Percentiles rank a stretch among this genome's conserved stretches.
phyloP scores from a whole-genome alignment of 1,139 yeast genomes.

The Suhomyces maxii region DNA sequence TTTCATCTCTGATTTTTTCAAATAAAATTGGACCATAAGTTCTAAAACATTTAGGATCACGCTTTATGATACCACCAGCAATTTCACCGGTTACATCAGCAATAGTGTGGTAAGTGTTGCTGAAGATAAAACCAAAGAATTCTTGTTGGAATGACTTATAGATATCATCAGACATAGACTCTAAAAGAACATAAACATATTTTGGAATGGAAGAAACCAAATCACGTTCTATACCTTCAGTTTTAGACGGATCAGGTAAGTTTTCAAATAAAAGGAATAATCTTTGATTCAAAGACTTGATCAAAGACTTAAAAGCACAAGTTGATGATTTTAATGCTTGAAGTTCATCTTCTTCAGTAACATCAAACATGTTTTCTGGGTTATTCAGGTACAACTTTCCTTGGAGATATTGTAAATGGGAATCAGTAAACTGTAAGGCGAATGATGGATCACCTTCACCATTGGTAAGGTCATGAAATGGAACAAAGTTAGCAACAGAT shows the following conservation, averaged over 20 bases:
- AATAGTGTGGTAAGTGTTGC: constrained; percentile 62
- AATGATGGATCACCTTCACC: constrained; percentile 50
- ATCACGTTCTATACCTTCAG: constrained; percentile 49
- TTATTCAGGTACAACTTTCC: constrained; percentile 26
- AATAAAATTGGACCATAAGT: constrained; percentile 47
- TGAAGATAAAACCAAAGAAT: constrained; percentile 56
- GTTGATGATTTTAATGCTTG: constrained; percentile 74
- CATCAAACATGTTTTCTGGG: constrained; percentile 19
- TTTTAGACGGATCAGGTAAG: constrained; percentile 61
- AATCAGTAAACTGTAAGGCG: constrained; percentile 73
- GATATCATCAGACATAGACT: constrained; percentile 67
- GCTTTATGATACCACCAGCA: constrained; percentile 65
- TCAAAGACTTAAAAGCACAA: constrained; percentile 63
- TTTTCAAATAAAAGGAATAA: constrained; percentile 71
- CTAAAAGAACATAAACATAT: constrained; percentile 64
- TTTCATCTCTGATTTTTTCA: constrained; percentile 62
- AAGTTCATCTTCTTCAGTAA: constrained; percentile 47
- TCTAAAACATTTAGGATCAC: constrained; percentile 54
- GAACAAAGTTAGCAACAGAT: constrained; percentile 70
- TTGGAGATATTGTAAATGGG: constrained; percentile 56
- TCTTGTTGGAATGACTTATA: constrained; percentile 54
- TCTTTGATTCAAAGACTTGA: constrained; percentile 58
- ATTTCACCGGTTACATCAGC: constrained; percentile 71
- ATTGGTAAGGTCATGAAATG: constrained; percentile 55
- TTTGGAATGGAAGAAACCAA: constrained; percentile 62